Evolutionary conservation across 345 rosid species (phyloP), one percentile per base, ranked within the genome.

Genomic region (Lepidium africanum): DNA sequence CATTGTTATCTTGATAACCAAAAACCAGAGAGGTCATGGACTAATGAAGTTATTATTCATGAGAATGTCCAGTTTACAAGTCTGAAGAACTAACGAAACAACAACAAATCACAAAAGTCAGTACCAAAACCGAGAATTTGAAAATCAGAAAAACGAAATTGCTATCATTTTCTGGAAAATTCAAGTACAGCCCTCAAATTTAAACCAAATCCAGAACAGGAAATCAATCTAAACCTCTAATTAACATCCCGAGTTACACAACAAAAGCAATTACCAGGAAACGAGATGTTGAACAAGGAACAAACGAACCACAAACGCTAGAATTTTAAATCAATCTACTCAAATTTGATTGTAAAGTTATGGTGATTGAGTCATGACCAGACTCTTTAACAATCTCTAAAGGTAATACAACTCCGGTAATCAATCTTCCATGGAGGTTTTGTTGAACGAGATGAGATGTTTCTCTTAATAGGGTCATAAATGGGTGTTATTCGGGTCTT

Each of bases 1-100:
- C 86, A 62, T 78, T 82, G 74, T 80, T 88, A 76, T 84, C 97
- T 88, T 80, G 36, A 46, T 50, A 65, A 35, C 33, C 27, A 9
- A n/a, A 74, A 68, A 74, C 78, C 74, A 37, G 74, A 74, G 43
- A 74, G 74, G 38, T 74, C 78, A 52, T 74, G 73, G 13, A 68
- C 69, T 52, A 74, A 74, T 43, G 78, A 74, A 74, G 78, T 74
- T 73, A 74, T 74, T 73, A 16, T 51, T 65, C 71, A 73, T 55
- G 61, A 58, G 77, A 58, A 59, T 65, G 40, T 49, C 59, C 38
- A 63, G 38, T 11, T 41, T 17, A 32, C 45, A 58, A 47, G 9
- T 47, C 48, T 48, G 15, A 30, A 4, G 35, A 71, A 37, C 75
- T 41, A 47, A 17, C 65, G 65, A 39, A 56, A 56, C 71, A 72